Conservation (phyloP, 352 stramenopile species). For the Globisporangium parvum region DNA sequence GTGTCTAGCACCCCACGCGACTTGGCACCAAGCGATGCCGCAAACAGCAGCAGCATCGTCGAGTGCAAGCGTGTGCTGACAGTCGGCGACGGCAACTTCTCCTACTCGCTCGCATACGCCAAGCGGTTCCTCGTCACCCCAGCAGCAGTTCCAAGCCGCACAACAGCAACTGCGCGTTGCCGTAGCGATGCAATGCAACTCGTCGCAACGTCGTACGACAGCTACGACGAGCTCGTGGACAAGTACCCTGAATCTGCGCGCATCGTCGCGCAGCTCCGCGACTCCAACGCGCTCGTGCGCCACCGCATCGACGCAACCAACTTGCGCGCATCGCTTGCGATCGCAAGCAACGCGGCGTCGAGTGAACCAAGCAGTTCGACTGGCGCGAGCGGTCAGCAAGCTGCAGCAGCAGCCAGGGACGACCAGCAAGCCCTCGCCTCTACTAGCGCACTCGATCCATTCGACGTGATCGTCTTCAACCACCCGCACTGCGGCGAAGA, state of each 20-base stretch:
- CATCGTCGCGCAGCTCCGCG: slow-evolving; percentile 34
- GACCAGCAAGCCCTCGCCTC: too few relatives aligned
- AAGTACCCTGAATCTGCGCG: slow-evolving; percentile 56
- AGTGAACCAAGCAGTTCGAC: slow-evolving; percentile 1
- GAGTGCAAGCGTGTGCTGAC: slow-evolving; percentile 47
- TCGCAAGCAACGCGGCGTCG: slow-evolving; percentile 13
- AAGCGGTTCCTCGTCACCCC: slow-evolving; percentile 13
- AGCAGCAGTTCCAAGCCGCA: background rate
- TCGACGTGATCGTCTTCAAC: slow-evolving; percentile 90
- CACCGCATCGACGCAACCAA: slow-evolving; percentile 71
- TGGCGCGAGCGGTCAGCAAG: too few relatives aligned
- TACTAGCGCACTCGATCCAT: slow-evolving; percentile 9
- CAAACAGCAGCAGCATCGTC: too few relatives aligned
- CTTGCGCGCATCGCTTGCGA: slow-evolving; percentile 29
- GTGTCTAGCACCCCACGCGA: too few relatives aligned
- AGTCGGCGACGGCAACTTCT: slow-evolving; percentile 93
- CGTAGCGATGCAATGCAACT: slow-evolving; percentile 10
- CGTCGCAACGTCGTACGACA: slow-evolving; percentile 62
- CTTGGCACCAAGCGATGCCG: too few relatives aligned
- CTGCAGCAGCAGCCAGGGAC: too few relatives aligned
- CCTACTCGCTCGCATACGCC: slow-evolving; percentile 83
- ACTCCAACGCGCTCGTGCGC: slow-evolving; percentile 33
- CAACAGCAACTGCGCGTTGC: background rate
- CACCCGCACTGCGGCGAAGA: slow-evolving; percentile 92
- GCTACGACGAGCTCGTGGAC: slow-evolving; percentile 40